Conservation (phyloP, 2,329 filamentous ascomycete species). For the Aureobasidium sp. region DNA sequence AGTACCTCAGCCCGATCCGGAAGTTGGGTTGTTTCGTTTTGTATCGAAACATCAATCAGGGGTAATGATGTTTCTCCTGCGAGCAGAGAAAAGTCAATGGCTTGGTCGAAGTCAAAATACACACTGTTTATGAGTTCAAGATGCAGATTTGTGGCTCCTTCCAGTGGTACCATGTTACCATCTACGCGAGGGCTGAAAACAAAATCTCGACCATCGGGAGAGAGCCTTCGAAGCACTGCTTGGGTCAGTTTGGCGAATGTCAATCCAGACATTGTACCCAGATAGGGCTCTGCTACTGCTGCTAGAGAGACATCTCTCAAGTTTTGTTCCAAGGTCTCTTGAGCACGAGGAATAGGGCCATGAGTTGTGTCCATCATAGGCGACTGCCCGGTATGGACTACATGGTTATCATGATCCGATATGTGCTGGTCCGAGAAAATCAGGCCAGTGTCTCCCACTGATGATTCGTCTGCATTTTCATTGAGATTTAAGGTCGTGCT, state of each 20-base stretch:
- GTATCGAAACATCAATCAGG: not conserved
- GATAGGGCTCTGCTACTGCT: slow-evolving; percentile 36
- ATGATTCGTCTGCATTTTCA: not conserved
- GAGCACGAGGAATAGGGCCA: not conserved
- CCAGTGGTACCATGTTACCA: not conserved
- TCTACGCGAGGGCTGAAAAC: slow-evolving; percentile 16
- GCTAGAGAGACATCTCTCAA: slow-evolving; percentile 32
- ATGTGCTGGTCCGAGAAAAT: not conserved
- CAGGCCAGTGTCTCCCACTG: not conserved
- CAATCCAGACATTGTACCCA: slow-evolving; percentile 37
- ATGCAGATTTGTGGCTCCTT: not conserved
- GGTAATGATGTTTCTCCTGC: not conserved
- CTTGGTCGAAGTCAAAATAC: slow-evolving; percentile 19
- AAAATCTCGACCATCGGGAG: slow-evolving; percentile 36
- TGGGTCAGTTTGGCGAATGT: slow-evolving; percentile 32
- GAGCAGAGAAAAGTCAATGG: slow-evolving; percentile 9
- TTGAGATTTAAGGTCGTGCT: not conserved
- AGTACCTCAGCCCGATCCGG: slow-evolving; percentile 19
- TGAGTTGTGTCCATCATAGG: not conserved
- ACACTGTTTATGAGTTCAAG: slow-evolving; percentile 15
- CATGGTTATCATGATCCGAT: not conserved
- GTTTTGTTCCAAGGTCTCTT: slow-evolving; percentile 9
- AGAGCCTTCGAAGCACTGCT: slow-evolving; percentile 33
- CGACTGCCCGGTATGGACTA: not conserved
- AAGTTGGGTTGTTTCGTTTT: slow-evolving; percentile 20